phyloP scores from a whole-genome alignment of 2,329 filamentous ascomycete genomes.

The Xylariales sp. region DNA sequence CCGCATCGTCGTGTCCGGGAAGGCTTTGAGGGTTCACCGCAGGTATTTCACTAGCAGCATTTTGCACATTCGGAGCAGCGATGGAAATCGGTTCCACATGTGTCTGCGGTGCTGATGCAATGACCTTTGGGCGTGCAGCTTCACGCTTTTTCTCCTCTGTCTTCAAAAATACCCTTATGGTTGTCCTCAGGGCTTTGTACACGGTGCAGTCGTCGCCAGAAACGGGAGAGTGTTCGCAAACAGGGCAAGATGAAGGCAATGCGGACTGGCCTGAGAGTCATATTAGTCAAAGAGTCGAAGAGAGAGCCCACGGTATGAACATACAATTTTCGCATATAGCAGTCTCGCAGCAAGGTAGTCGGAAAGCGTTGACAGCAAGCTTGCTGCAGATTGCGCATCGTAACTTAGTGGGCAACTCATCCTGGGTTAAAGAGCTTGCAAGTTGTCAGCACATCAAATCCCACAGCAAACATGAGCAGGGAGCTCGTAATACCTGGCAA shows the following conservation, averaged over 20 bases:
- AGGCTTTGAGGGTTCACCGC: slow-evolving; percentile 9
- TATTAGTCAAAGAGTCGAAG: slow-evolving; percentile 10
- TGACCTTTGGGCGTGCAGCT: slow-evolving; percentile 48
- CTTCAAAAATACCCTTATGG: slow-evolving; percentile 85
- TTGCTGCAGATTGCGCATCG: slow-evolving; percentile 92
- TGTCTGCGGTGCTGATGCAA: slow-evolving; percentile 33
- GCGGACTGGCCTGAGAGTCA: slow-evolving; percentile 65
- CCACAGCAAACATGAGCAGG: background rate
- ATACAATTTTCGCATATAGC: slow-evolving; percentile 87
- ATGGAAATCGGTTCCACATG: slow-evolving; percentile 36
- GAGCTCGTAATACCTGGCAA: slow-evolving; percentile 49
- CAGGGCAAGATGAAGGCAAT: slow-evolving; percentile 76
- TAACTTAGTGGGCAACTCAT: slow-evolving; percentile 92
- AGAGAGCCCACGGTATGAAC: slow-evolving; percentile 22
- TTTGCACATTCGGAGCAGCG: slow-evolving; percentile 25
- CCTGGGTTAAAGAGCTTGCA: slow-evolving; percentile 66
- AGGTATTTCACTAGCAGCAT: slow-evolving; percentile 16
- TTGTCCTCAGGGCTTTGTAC: slow-evolving; percentile 87
- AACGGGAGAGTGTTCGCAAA: slow-evolving; percentile 89
- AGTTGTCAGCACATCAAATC: slow-evolving; percentile 11
- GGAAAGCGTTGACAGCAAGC: slow-evolving; percentile 84
- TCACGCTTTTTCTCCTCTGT: slow-evolving; percentile 89
- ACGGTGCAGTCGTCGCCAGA: slow-evolving; percentile 82
- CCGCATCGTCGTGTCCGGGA: slow-evolving; percentile 3
- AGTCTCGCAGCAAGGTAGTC: slow-evolving; percentile 91